A percentile compares a stretch with the other conserved stretches of the same genome.
Conservation (phyloP, 176 grass and related monocot species). For the Miscanthus lutarioriparius region DNA sequence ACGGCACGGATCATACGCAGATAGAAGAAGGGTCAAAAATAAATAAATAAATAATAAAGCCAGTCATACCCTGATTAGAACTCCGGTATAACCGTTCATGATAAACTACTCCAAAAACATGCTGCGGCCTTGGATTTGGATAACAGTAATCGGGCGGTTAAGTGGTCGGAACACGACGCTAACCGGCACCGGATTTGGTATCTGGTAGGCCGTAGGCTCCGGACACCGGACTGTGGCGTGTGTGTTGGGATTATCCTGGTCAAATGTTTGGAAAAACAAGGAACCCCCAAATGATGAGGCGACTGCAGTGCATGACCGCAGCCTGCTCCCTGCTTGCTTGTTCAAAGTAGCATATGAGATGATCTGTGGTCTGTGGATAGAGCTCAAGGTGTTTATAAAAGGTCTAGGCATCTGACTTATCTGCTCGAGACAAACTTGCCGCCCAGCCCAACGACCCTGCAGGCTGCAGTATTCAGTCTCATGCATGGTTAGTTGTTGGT, state of each 20-base stretch:
- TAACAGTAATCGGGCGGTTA: neutral
- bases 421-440: neutral
- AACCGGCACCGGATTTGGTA: neutral
- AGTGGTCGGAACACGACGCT: neutral
- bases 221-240: neutral
- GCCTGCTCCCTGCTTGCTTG: neutral
- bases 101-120: neutral
- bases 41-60: too few relatives aligned
- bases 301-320: neutral
- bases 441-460: neutral
- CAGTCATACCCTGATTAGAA: too few relatives aligned
- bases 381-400: neutral
- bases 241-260: neutral
- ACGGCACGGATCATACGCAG: neutral
- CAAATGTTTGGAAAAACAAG: neutral
- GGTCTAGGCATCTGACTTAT: neutral
- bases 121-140: neutral
- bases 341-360: conserved; percentile 18
- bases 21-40: neutral
- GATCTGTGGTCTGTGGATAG: neutral
- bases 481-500: too few relatives aligned
- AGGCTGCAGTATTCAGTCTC: too few relatives aligned
- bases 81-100: neutral
- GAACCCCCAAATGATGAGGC: conserved; percentile 26
- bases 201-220: too few relatives aligned